Conservation (phyloP, 2,329 filamentous ascomycete species). For the Hypoxylon sp. region DNA sequence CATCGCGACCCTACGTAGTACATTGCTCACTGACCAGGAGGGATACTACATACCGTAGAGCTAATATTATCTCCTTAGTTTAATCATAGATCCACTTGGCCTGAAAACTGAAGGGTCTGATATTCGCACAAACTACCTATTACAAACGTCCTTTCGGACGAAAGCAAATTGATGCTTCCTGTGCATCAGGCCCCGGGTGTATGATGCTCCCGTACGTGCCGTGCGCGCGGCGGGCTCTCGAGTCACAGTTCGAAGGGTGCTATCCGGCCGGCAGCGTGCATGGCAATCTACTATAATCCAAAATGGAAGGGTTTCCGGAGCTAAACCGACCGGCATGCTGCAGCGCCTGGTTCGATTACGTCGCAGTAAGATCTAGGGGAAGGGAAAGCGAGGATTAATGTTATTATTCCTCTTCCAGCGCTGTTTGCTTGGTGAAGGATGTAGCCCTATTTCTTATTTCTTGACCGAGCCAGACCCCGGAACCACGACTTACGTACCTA, state of each 20-base stretch:
- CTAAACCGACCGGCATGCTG: slow-evolving; percentile 41
- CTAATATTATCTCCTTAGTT: slow-evolving; percentile 25
- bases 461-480: slow-evolving; percentile 43
- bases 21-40: slow-evolving; percentile 20
- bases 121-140: slow-evolving; percentile 17
- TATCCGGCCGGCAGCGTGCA: slow-evolving; percentile 46
- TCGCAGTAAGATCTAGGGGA: slow-evolving; percentile 45
- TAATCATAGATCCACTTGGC: slow-evolving; percentile 25
- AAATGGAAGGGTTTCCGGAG: slow-evolving; percentile 45
- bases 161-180: slow-evolving; percentile 42
- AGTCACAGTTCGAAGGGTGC: slow-evolving; percentile 36
- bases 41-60: slow-evolving; percentile 7
- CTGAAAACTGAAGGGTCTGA: slow-evolving; percentile 21
- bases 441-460: slow-evolving; percentile 42
- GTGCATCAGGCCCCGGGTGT: slow-evolving; percentile 35
- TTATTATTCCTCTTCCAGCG: slow-evolving; percentile 21
- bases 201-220: slow-evolving; percentile 39
- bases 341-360: slow-evolving; percentile 44
- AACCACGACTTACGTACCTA: slow-evolving; percentile 41
- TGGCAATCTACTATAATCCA: slow-evolving; percentile 43
- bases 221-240: slow-evolving; percentile 36
- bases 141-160: slow-evolving; percentile 33
- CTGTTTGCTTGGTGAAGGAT: slow-evolving; percentile 43
- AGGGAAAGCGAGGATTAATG: slow-evolving; percentile 28
- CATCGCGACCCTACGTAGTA: slow-evolving; percentile 14